phyloP scores from a whole-genome alignment of 2,329 filamentous ascomycete genomes.

The Pseudogymnoascus sp. region DNA sequence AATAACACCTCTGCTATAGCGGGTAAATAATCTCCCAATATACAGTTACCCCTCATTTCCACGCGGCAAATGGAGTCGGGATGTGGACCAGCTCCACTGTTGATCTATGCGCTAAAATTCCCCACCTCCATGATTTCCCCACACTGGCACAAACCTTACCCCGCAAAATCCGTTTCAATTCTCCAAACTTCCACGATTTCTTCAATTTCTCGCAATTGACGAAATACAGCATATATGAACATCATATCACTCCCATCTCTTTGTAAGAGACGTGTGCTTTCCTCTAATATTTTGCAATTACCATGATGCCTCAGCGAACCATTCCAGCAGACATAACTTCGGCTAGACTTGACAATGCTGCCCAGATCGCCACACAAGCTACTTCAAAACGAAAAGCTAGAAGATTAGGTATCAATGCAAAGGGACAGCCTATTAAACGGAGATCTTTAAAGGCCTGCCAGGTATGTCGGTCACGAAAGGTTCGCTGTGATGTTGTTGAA shows the following conservation, averaged over 20 bases:
- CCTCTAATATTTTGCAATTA: background rate
- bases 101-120: background rate
- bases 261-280: background rate
- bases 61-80: slow-evolving; percentile 1
- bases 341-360: background rate
- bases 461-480: background rate
- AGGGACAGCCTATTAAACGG: background rate
- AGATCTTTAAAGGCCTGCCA: background rate
- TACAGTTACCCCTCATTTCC: slow-evolving; percentile 4
- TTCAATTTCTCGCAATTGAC: background rate
- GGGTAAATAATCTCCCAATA: background rate
- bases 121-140: background rate
- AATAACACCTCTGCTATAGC: background rate
- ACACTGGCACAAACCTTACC: background rate
- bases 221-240: background rate
- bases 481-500: background rate
- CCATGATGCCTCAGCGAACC: background rate
- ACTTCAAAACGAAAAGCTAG: slow-evolving; percentile 1
- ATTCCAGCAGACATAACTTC: background rate
- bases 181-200: background rate
- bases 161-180: background rate
- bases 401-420: background rate
- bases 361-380: background rate
- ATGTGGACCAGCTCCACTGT: background rate
- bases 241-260: background rate